Evolutionary conservation across 352 stramenopile species (phyloP).

Genomic region (Phytophthora multivora): DNA sequence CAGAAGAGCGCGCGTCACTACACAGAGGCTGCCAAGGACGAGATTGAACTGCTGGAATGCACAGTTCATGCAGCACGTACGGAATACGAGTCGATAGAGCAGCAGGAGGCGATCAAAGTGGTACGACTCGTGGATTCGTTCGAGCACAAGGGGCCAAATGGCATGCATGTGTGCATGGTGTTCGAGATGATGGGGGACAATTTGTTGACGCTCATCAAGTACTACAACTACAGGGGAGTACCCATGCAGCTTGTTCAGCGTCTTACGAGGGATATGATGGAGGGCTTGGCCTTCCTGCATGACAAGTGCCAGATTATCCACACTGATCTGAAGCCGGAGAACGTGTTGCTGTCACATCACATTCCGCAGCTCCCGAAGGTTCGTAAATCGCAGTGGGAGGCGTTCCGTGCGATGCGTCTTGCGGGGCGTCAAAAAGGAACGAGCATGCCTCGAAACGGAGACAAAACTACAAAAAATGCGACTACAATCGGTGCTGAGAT

Average conservation of each 20-base stretch:
- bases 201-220: constrained; percentile 98
- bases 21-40: constrained; percentile 97
- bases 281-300: constrained; percentile 98
- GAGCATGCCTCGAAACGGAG: constrained; percentile 3
- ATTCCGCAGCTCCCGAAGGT: constrained; percentile 77
- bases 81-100: constrained; percentile 17
- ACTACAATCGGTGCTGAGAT: constrained; percentile 29
- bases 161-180: constrained; percentile 97
- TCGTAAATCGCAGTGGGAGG: constrained; percentile 60
- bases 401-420: constrained; percentile 43
- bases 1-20: constrained; percentile 99
- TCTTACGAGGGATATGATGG: constrained; percentile 94
- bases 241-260: constrained; percentile 95
- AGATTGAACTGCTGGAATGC: constrained; percentile 97
- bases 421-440: constrained; percentile 51
- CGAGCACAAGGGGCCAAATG: constrained; percentile 96
- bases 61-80: constrained; percentile 68
- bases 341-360: constrained; percentile 93
- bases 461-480: constrained; percentile 1
- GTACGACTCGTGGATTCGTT: constrained; percentile 94
- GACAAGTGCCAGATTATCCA: constrained; percentile 99
- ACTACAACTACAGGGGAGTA: constrained; percentile 98
- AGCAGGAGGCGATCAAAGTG: constrained; percentile 49
- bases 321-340: constrained; percentile 99
- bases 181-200: constrained; percentile 99